Evolutionary conservation across 2,329 filamentous ascomycete genomes (phyloP).

Genomic region (Botrytis porri): DNA sequence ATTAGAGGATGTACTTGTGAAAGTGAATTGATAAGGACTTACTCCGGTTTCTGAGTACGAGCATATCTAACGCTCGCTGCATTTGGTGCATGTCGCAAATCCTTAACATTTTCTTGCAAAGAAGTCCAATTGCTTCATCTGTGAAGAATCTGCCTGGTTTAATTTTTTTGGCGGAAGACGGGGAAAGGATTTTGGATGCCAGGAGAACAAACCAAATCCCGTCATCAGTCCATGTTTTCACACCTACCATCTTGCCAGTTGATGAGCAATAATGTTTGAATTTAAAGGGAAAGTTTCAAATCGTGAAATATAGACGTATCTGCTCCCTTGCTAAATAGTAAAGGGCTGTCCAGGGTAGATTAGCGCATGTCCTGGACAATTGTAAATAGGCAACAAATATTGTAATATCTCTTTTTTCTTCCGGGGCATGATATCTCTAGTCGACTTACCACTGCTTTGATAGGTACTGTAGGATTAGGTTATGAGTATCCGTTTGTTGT

Average conservation of each 20-base stretch:
- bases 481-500: not conserved
- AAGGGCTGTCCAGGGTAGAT: not conserved
- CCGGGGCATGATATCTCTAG: not conserved
- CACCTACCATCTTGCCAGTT: not conserved
- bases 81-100: not conserved
- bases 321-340: not conserved
- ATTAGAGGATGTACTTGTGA: not conserved
- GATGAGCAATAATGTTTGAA: no score
- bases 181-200: not conserved
- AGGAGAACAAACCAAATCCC: not conserved
- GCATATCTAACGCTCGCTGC: not conserved
- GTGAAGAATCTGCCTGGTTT: not conserved
- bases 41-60: constrained; percentile 1
- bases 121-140: not conserved
- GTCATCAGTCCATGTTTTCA: constrained; percentile 4
- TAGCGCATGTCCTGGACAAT: not conserved
- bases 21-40: not conserved
- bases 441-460: not conserved
- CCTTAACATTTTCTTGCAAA: not conserved
- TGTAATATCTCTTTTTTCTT: not conserved
- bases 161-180: not conserved
- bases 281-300: not conserved
- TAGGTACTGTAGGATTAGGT: not conserved
- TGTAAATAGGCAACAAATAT: not conserved
- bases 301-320: not conserved